Conservation (phyloP, 176 grass and related monocot genomes). For the Oryza nivara region DNA sequence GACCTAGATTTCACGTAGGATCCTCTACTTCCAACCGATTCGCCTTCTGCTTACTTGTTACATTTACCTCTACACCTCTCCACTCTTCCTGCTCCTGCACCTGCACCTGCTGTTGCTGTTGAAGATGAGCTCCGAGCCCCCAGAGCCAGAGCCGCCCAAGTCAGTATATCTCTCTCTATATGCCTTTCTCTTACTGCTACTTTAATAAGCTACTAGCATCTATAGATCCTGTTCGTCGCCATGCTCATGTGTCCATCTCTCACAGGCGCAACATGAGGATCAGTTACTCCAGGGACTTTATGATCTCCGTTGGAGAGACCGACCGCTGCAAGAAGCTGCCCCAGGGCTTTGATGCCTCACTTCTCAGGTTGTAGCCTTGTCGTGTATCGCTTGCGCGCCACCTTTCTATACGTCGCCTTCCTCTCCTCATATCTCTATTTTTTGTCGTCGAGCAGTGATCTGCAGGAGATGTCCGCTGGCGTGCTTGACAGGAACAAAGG, state of each 20-base stretch:
- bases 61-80: neutral
- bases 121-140: neutral
- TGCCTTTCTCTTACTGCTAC: neutral
- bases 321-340: conserved; percentile 81
- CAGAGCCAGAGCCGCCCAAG: neutral
- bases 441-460: conserved; percentile 51
- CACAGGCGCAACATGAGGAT: conserved; percentile 51
- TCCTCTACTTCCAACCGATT: neutral
- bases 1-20: neutral
- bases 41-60: neutral
- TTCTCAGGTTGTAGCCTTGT: conserved; percentile 55
- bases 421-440: neutral
- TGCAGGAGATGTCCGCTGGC: conserved; percentile 53
- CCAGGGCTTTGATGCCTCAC: conserved; percentile 53
- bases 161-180: neutral
- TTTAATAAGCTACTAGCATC: neutral
- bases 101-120: neutral
- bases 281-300: conserved; percentile 76
- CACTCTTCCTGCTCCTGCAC: neutral
- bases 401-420: neutral
- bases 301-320: conserved; percentile 62
- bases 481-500: conserved; percentile 54
- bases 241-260: neutral
- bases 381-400: neutral
- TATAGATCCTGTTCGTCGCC: neutral